Evolutionary conservation across 257 asterid genomes (phyloP), one percentile per base, ranked within the genome.

Genomic region (Petrea volubilis): DNA sequence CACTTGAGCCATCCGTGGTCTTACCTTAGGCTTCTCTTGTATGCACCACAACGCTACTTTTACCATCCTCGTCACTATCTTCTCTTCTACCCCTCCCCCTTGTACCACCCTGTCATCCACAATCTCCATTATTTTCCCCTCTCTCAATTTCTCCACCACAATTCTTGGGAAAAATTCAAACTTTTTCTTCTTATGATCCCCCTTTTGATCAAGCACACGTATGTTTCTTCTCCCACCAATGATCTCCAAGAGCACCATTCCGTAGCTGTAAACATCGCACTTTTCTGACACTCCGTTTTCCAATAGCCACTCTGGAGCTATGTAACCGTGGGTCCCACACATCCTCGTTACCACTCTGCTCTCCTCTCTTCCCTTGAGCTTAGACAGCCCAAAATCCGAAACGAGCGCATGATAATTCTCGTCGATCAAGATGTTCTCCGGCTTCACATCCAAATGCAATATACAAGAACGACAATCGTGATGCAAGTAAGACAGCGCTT

Each of bases 271-370:
- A 0, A 91, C 85, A 14, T 91, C 97, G 4, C 94, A 84, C 70
- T 89, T 91, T 41, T 87, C 95, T 0, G 97, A 89, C 2, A 89
- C 77, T 0, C 97, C 95, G 4, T 86, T 83, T 40, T 84, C 96
- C 58, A 89, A 47, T 1, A 91, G 82, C 97, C 97, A 91, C 15
- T 91, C 97, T 3, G 97, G 97, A 0, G 95, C 97, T 47, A 91
- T 31, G 75, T 91, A 91, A 0, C 97, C 97, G 63, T 83, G 77
- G 2, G 97, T 91, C 7, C 97, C 97, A 2, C 97, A 77, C 21
- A 91, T 78, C 0, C 73, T 79, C 1, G 95, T 91, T 60, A 85
- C 82, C 1, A 89, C 80, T 60, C 84, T 60, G 33, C 96, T 89
- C 84, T 89, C 97, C 0, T 86, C 97, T 52, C 88, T 84, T 9